phyloP scores from a whole-genome alignment of 306 rosid genomes.

The Cicer bijugum region DNA sequence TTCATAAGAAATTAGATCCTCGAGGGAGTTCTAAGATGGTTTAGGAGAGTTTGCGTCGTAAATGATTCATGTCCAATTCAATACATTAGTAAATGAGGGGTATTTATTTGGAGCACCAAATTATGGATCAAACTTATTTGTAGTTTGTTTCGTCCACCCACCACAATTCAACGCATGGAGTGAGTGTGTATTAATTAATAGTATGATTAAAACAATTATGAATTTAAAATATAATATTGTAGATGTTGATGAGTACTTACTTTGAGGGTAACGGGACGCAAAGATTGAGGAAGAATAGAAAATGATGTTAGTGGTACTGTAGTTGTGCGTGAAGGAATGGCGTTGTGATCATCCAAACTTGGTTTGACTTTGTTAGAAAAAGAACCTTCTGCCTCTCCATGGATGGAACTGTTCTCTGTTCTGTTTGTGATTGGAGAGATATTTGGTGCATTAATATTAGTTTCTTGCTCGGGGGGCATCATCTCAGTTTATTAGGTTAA shows the following conservation, averaged over 20 bases:
- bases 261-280: constrained; percentile 71
- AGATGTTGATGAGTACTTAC: constrained; percentile 27
- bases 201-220: not conserved
- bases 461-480: constrained; percentile 91
- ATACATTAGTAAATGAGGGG: too few species aligned
- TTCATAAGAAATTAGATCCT: too few species aligned
- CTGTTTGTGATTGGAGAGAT: constrained; percentile 48
- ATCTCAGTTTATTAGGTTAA: constrained; percentile 37
- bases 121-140: too few species aligned
- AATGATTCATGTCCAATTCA: too few species aligned
- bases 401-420: constrained; percentile 53
- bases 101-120: too few species aligned
- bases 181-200: too few species aligned
- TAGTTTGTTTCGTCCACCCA: too few species aligned
- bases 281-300: constrained; percentile 61
- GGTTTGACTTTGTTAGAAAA: constrained; percentile 39
- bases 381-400: constrained; percentile 52
- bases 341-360: constrained; percentile 43
- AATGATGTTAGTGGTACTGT: constrained; percentile 31
- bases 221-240: too few species aligned
- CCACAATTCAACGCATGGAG: too few species aligned
- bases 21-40: too few species aligned
- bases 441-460: constrained; percentile 46
- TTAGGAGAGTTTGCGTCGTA: too few species aligned
- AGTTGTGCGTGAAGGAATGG: constrained; percentile 41